Percentiles rank a stretch among this genome's conserved stretches.
These are phyloP conservation scores for Pinus taeda DNA, from an alignment of 75 land plant genomes.

Conservation along the genomic window DNA sequence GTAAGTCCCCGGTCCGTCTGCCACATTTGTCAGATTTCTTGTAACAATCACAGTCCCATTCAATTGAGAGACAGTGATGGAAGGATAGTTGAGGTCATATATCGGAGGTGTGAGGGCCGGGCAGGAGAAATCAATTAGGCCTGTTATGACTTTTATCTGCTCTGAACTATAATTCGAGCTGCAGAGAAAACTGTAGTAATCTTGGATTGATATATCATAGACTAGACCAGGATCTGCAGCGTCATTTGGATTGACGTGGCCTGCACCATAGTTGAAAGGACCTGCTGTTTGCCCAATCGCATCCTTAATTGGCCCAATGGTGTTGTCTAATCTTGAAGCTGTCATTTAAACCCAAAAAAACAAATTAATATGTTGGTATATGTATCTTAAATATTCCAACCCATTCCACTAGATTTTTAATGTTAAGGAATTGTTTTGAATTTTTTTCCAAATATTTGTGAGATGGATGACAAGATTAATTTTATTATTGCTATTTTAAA, in stretches of 20 bases:
- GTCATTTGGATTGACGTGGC: slow-evolving; percentile 26
- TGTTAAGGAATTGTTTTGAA: too few species aligned
- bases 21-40: slow-evolving; percentile 38
- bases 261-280: slow-evolving; percentile 34
- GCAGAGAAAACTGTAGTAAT: slow-evolving; percentile 49
- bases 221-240: slow-evolving; percentile 46
- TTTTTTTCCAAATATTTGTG: background rate
- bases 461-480: too few species aligned
- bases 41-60: slow-evolving; percentile 11
- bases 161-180: background rate
- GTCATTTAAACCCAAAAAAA: background rate
- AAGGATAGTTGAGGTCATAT: slow-evolving; percentile 40
- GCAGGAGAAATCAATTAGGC: background rate
- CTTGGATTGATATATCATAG: slow-evolving; percentile 20
- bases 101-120: background rate
- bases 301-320: slow-evolving; percentile 18
- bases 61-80: slow-evolving; percentile 35
- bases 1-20: slow-evolving; percentile 11
- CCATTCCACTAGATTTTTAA: too few species aligned
- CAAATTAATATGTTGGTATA: background rate
- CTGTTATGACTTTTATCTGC: slow-evolving; percentile 14
- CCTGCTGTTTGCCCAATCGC: slow-evolving; percentile 15
- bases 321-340: slow-evolving; percentile 41
- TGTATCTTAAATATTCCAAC: too few species aligned
- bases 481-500: too few species aligned